Conservation (phyloP, 345 rosid species). For the Orychophragmus violaceus region DNA sequence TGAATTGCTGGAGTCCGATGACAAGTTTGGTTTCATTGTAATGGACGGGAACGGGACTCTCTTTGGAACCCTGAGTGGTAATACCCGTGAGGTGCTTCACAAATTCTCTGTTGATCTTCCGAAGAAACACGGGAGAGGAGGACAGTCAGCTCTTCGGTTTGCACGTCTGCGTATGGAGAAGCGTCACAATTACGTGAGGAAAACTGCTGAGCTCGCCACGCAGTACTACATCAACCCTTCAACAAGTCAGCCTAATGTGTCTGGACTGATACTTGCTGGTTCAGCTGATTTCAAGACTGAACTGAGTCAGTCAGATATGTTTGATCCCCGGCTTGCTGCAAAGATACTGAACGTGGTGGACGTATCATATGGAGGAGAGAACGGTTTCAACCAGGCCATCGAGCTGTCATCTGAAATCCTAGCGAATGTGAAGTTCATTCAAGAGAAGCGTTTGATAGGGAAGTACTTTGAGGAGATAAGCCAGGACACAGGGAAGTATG, state of each 20-base stretch:
- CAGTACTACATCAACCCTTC: constrained; percentile 7
- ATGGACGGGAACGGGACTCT: constrained; percentile 43
- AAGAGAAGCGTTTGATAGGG: constrained; percentile 3
- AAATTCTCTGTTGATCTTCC: constrained; percentile 41
- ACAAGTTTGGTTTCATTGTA: constrained; percentile 27
- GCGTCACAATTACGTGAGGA: constrained; percentile 37
- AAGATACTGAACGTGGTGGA: constrained; percentile 5
- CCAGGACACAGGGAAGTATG: constrained; percentile 3
- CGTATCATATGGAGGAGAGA: not conserved
- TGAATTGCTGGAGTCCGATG: constrained; percentile 16
- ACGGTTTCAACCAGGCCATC: not conserved
- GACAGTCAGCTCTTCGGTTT: constrained; percentile 42
- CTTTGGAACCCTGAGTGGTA: constrained; percentile 38
- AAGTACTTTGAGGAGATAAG: constrained; percentile 7
- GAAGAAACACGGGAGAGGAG: constrained; percentile 46
- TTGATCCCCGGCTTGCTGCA: not conserved
- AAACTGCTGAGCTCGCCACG: constrained; percentile 34
- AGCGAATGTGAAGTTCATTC: constrained; percentile 1
- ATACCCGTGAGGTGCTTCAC: constrained; percentile 35
- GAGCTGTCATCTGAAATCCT: constrained; percentile 1
- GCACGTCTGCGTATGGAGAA: constrained; percentile 34
- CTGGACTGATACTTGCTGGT: not conserved
- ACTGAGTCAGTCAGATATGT: not conserved
- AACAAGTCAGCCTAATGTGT: constrained; percentile 2
- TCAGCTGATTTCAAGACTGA: constrained; percentile 1